Evolutionary conservation across 2,329 filamentous ascomycete genomes (phyloP), one percentile per base, ranked within the genome.

Genomic region (Cyanodermella asteris): DNA sequence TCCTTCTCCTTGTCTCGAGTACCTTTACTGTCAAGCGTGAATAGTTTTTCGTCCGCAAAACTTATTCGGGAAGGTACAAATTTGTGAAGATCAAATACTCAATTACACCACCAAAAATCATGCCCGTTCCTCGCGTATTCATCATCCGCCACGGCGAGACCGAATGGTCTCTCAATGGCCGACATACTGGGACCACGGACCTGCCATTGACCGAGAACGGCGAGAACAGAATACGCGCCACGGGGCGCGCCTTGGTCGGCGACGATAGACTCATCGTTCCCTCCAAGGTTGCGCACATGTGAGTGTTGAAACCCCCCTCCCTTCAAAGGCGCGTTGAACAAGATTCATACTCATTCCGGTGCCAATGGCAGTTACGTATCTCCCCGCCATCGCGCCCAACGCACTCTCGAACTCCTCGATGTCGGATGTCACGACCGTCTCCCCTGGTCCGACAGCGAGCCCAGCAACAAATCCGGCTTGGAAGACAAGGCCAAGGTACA

Each of bases 141-240:
- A 66, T 87, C 37, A 54, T 81, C 45, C 77, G 82, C 38, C 82
- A 93, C 44, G 84, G 82, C 50, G 80, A 93, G 55, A 94, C 82
- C 4, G 80, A 91, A 55, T 94, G 82, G 82, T 90, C 77, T 5
- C 66, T 91, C 23, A 73, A 73, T 37, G 82, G 80, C 28, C 63
- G 69, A 26, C 78, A 93, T 50, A 94, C 84, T 1, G 75, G 81
- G 25, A 61, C 56, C 15, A 76, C 75, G n/a, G 82, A 94, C 41
- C 75, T 94, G 4, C 72, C 80, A 1, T 58, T 93, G 18, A 93
- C 82, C 1, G 52, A 60, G 25, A 74, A 78, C 43, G 84, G 84
- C 26, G 75, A 81, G 55, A 75, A 67, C 45, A 62, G 75, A 31
- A 63, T 82, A 30, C 56, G 53, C 29, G 70, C 73, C 2, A 93